These are phyloP conservation scores for Boeremia lycopersici DNA, from an alignment of 2,329 filamentous ascomycete species.

Conservation along the genomic window DNA sequence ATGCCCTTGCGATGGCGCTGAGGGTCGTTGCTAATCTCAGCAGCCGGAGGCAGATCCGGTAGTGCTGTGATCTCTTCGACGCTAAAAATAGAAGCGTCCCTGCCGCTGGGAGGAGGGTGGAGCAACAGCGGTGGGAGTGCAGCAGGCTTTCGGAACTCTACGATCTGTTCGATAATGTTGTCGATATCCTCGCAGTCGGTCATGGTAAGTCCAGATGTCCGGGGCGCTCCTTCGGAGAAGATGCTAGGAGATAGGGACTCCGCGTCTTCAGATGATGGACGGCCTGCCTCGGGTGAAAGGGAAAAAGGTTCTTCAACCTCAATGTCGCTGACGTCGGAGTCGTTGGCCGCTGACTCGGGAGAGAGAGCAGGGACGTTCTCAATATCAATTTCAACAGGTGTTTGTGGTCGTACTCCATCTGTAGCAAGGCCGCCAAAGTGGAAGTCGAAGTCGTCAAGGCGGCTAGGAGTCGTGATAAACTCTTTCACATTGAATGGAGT, in stretches of 20 bases:
- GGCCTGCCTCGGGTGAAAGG: slow-evolving; percentile 14
- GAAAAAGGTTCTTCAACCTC: slow-evolving; percentile 11
- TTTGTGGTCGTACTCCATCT: slow-evolving; percentile 9
- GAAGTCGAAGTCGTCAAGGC: slow-evolving; percentile 38
- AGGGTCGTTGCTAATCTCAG: neutral
- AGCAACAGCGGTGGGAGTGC: slow-evolving; percentile 29
- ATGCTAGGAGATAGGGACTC: slow-evolving; percentile 13
- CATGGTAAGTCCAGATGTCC: slow-evolving; percentile 2
- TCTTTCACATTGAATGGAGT: slow-evolving; percentile 33
- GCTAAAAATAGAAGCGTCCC: slow-evolving; percentile 6
- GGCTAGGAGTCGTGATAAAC: slow-evolving; percentile 32
- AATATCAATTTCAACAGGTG: slow-evolving; percentile 22
- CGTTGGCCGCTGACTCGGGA: slow-evolving; percentile 13
- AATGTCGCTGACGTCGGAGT: slow-evolving; percentile 13
- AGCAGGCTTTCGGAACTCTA: slow-evolving; percentile 31
- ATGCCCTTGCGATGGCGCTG: slow-evolving; percentile 29
- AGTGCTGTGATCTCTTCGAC: slow-evolving; percentile 26
- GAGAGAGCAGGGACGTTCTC: slow-evolving; percentile 1
- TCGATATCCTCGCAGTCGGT: slow-evolving; percentile 4
- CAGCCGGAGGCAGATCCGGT: slow-evolving; percentile 8
- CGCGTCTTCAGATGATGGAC: slow-evolving; percentile 10
- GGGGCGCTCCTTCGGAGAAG: slow-evolving; percentile 11
- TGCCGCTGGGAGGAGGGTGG: slow-evolving; percentile 30
- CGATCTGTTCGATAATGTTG: slow-evolving; percentile 34
- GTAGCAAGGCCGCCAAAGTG: slow-evolving; percentile 25